phyloP scores from a whole-genome alignment of 2,329 filamentous ascomycete genomes.

The Alternaria sp. region DNA sequence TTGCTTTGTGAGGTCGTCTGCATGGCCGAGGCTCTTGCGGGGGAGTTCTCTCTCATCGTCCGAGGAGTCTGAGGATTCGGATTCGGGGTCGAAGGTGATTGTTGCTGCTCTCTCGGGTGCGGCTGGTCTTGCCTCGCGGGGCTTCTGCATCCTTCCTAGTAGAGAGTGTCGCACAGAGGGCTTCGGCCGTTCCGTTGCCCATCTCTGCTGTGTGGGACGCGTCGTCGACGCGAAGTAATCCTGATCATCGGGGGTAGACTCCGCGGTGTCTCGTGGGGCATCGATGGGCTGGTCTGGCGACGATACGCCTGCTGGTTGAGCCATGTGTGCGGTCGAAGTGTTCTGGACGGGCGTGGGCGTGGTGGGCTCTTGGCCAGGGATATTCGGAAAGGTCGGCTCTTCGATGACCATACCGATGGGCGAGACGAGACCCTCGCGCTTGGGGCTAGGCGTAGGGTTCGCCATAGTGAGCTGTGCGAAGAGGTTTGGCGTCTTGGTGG shows the following conservation, averaged over 20 bases:
- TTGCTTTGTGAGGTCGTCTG: conserved; percentile 12
- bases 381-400: conserved; percentile 31
- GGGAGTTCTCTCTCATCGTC: conserved; percentile 30
- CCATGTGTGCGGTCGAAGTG: neutral
- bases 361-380: conserved; percentile 13
- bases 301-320: neutral
- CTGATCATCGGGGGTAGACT: neutral
- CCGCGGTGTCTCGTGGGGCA: neutral
- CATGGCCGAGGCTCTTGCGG: conserved; percentile 22
- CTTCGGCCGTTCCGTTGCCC: conserved; percentile 40
- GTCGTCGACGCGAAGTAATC: conserved; percentile 5
- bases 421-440: conserved; percentile 13
- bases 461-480: conserved; percentile 20
- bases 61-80: conserved; percentile 30
- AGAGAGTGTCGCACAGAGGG: conserved; percentile 28
- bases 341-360: neutral
- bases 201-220: conserved; percentile 34
- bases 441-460: conserved; percentile 12
- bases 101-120: conserved; percentile 29
- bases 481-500: neutral
- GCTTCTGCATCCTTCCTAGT: conserved; percentile 24
- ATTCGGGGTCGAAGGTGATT: conserved; percentile 40
- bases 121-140: conserved; percentile 14
- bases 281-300: neutral
- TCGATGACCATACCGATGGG: conserved; percentile 29